Conservation (phyloP, 1,284 basidiomycete species). For the Vanrija pseudolonga region DNA sequence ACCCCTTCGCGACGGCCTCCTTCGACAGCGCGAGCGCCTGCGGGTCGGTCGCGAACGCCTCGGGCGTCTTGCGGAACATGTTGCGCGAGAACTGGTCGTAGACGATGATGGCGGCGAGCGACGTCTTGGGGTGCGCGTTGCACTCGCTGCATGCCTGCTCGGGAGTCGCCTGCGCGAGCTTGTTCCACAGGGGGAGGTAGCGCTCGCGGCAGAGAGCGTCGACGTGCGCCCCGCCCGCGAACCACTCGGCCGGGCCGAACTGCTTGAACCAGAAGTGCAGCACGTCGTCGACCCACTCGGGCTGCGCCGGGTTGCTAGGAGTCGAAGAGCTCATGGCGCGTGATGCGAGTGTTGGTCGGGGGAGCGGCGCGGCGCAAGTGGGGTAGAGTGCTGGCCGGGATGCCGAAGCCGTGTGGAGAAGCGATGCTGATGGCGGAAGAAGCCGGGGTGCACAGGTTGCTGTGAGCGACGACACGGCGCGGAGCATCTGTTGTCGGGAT, state of each 20-base stretch:
- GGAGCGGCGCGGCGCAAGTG: too few relatives aligned
- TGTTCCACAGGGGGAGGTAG: background rate
- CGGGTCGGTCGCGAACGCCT: slow-evolving; percentile 9
- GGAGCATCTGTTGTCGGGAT: too few relatives aligned
- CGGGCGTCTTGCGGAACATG: slow-evolving; percentile 5
- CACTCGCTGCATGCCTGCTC: background rate
- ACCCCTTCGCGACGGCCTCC: slow-evolving; percentile 4
- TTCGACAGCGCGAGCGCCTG: slow-evolving; percentile 1
- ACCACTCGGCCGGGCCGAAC: background rate
- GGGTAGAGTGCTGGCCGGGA: too few relatives aligned
- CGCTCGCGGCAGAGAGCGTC: background rate
- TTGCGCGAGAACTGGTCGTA: slow-evolving; percentile 11
- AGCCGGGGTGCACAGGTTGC: too few relatives aligned
- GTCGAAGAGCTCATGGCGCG: too few relatives aligned
- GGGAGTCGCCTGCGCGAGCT: background rate
- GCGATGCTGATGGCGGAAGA: too few relatives aligned
- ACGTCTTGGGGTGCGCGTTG: background rate
- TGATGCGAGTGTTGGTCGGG: too few relatives aligned
- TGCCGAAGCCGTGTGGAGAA: too few relatives aligned
- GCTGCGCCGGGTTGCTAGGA: too few relatives aligned
- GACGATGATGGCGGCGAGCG: slow-evolving; percentile 2
- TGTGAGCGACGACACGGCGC: too few relatives aligned
- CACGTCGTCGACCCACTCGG: background rate
- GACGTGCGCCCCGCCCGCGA: background rate
- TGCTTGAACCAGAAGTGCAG: background rate